These are phyloP conservation scores for Gaertneriomyces semiglobifer DNA, from an alignment of 192 early-diverging fungal genomes.

Conservation along the genomic window DNA sequence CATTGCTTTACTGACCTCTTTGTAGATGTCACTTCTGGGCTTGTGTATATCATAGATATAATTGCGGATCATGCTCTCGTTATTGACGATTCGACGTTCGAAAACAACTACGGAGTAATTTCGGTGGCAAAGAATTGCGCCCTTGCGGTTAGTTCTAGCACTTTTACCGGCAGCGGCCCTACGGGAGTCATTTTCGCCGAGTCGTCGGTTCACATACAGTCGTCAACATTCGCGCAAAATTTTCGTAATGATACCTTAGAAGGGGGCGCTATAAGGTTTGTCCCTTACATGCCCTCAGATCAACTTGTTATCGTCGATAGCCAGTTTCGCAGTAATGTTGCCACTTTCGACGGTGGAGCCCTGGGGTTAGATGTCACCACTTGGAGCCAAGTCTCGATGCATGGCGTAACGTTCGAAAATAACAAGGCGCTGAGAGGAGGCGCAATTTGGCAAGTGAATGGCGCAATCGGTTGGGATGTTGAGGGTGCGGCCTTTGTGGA, in stretches of 20 bases:
- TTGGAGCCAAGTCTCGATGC: not conserved
- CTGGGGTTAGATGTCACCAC: constrained; percentile 3
- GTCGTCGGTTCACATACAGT: too few relatives aligned
- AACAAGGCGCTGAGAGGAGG: constrained; percentile 17
- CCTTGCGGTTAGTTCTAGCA: too few relatives aligned
- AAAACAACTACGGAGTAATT: constrained; percentile 5
- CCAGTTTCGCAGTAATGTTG: constrained; percentile 7
- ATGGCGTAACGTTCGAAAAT: constrained; percentile 5
- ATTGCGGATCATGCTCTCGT: too few relatives aligned
- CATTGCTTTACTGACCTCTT: too few relatives aligned
- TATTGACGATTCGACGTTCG: constrained; percentile 8
- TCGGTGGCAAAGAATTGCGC: too few relatives aligned
- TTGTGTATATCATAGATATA: too few relatives aligned
- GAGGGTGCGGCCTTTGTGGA: not conserved
- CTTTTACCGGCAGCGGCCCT: constrained; percentile 9
- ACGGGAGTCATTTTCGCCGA: too few relatives aligned
- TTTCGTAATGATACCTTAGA: too few relatives aligned
- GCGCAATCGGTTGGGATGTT: constrained; percentile 10
- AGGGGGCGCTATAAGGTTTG: constrained; percentile 8
- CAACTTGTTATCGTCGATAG: constrained; percentile 2
- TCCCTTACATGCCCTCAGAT: not conserved
- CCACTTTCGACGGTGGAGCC: constrained; percentile 11
- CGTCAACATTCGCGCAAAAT: too few relatives aligned
- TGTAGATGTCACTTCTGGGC: too few relatives aligned
- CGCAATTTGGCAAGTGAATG: constrained; percentile 12